Base-by-base conservation (phyloP, 805 yeast species). In the Brettanomyces nanus region DNA sequence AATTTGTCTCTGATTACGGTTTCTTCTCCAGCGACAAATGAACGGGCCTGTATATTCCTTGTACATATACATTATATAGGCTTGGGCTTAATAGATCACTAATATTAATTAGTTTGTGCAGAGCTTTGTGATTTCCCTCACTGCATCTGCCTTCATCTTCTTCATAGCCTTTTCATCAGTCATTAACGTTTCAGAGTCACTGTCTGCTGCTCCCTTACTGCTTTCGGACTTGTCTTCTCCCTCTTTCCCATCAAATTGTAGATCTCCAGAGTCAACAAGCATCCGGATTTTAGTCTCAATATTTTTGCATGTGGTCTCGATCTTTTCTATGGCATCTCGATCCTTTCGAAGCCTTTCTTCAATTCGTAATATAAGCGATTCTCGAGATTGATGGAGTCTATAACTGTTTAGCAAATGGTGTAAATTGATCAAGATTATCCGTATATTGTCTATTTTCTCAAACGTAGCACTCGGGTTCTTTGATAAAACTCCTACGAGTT, bases 301-400 rank as follows among this genome's bases (percentile, higher is more conserved):
- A 3, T 58, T 62, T 6, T 45, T 37, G 35, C 69, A 62, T 3
- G 69, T 68, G 13, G 45, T 49, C 27, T 69, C 68, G 11, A 75
- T 70, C 23, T 51, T 49, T 4, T 52, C 55, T 6, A 81, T 79
- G 43, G 51, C 52, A 3, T 42, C 52, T 15, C 35, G 29, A 25
- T 58, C 56, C 18, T 80, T 81, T 4, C 58, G 52, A 36, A 67
- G 66, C 49, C 81, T 82, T 31, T 69, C 66, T 35, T 74, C 83
- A 25, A 90, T 73, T 52, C 83, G 65, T 67, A 85, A 68, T 31
- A 87, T 85, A 45, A 92, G 66, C 35, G 89, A 80, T 52, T 92
- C 98, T 37, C 97, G 69, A 3, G 95, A 82, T 55, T 92, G 98
- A 59, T 92, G 97, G 3, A 97, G 92, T 43, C 98, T 68, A 59